These are phyloP conservation scores for Cinchona pubescens DNA, from an alignment of 257 asterid genomes.

Conservation along the genomic window DNA sequence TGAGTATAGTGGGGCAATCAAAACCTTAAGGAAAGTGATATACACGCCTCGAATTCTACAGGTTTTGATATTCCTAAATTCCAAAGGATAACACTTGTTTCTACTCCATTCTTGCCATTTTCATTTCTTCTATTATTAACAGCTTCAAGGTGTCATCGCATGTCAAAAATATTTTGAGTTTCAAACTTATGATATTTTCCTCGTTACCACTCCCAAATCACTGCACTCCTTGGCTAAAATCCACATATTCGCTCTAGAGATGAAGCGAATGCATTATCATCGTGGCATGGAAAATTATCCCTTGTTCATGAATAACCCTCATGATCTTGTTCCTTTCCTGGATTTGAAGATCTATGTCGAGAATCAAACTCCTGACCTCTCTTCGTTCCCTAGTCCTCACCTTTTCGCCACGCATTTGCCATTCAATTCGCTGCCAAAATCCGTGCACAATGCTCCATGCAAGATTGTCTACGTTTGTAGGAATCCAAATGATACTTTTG, in stretches of 20 bases:
- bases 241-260: slow-evolving; percentile 2
- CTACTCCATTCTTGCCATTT: too few species aligned
- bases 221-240: slow-evolving; percentile 31
- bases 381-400: slow-evolving; percentile 1
- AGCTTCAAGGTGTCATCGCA: slow-evolving; percentile 16
- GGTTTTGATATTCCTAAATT: too few species aligned
- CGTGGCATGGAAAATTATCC: slow-evolving; percentile 13
- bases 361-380: slow-evolving; percentile 8
- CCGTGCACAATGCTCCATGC: neutral
- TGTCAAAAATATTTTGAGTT: slow-evolving; percentile 18
- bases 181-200: slow-evolving; percentile 22
- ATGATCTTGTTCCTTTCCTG: slow-evolving; percentile 23
- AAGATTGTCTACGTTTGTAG: slow-evolving; percentile 23
- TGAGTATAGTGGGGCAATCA: too few species aligned
- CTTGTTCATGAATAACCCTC: slow-evolving; percentile 15
- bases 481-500: slow-evolving; percentile 14
- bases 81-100: too few species aligned
- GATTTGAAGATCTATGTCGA: slow-evolving; percentile 8
- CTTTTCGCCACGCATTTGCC: slow-evolving; percentile 23
- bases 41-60: too few species aligned
- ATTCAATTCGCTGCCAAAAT: neutral
- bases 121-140: too few species aligned
- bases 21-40: too few species aligned
- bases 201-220: slow-evolving; percentile 25
- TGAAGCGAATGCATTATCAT: neutral